Evolutionary conservation across 1,284 basidiomycete genomes (phyloP).

Genomic region (Ceratobasidium sp.): DNA sequence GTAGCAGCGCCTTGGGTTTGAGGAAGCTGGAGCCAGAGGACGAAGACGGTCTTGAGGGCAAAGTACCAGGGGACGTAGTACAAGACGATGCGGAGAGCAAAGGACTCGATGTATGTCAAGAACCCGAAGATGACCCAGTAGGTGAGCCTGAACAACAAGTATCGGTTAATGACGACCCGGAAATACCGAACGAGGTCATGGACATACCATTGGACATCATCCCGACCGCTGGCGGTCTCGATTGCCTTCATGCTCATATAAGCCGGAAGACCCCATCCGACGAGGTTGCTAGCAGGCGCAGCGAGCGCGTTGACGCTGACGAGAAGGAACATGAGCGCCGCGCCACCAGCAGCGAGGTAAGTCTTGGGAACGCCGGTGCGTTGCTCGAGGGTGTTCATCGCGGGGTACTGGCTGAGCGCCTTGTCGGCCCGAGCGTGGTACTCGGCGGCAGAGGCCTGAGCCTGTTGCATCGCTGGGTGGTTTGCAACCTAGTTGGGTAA

Average conservation of each 20-base stretch:
- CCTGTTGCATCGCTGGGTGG: slow-evolving; percentile 87
- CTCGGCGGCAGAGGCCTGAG: slow-evolving; percentile 78
- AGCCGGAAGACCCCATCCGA: slow-evolving; percentile 86
- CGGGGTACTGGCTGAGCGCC: slow-evolving; percentile 94
- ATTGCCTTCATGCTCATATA: slow-evolving; percentile 89
- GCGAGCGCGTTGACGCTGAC: slow-evolving; percentile 87
- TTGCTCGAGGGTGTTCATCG: slow-evolving; percentile 85
- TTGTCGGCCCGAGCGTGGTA: slow-evolving; percentile 91
- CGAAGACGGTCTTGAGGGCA: slow-evolving; percentile 88
- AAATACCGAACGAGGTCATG: slow-evolving; percentile 1
- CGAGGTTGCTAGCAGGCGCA: slow-evolving; percentile 83
- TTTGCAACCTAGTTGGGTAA: slow-evolving; percentile 67
- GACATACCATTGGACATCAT: slow-evolving; percentile 81
- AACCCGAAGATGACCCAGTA: slow-evolving; percentile 90
- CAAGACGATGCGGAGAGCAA: slow-evolving; percentile 78
- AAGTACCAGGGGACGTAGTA: slow-evolving; percentile 93
- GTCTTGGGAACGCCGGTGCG: slow-evolving; percentile 94
- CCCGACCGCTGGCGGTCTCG: slow-evolving; percentile 76
- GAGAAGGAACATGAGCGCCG: slow-evolving; percentile 72
- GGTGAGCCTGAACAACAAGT: slow-evolving; percentile 64
- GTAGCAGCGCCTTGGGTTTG: slow-evolving; percentile 61
- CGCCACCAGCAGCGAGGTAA: slow-evolving; percentile 84
- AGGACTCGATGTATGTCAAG: slow-evolving; percentile 86
- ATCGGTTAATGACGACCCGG: neutral
- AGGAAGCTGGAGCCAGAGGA: slow-evolving; percentile 88